Conservation (phyloP, 1,139 yeast genomes). For the Spencermartinsiella ligniputridi region DNA sequence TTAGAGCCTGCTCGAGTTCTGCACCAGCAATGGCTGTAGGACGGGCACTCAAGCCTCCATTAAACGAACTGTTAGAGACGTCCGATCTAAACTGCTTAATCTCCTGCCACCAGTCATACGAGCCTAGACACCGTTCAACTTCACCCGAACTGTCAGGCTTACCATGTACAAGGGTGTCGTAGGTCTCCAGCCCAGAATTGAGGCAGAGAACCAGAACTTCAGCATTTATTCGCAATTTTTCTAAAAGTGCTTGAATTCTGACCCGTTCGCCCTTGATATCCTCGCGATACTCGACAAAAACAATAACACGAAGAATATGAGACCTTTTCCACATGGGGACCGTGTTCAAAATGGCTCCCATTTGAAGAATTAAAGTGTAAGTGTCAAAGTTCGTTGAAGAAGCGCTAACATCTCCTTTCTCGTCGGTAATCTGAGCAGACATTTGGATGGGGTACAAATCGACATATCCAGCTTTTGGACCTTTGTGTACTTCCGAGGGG, state of each 20-base stretch:
- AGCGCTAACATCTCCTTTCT: slow-evolving; percentile 60
- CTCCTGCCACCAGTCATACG: slow-evolving; percentile 64
- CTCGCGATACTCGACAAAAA: slow-evolving; percentile 71
- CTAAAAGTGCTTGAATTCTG: slow-evolving; percentile 58
- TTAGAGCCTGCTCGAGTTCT: not conserved
- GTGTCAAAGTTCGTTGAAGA: slow-evolving; percentile 90
- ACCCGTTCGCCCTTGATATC: slow-evolving; percentile 69
- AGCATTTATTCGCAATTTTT: slow-evolving; percentile 79
- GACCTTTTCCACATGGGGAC: slow-evolving; percentile 88
- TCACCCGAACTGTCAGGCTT: slow-evolving; percentile 30
- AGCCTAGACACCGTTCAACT: slow-evolving; percentile 38
- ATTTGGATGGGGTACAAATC: slow-evolving; percentile 95
- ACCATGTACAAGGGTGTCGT: slow-evolving; percentile 77
- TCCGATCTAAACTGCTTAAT: slow-evolving; percentile 36
- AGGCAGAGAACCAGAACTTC: slow-evolving; percentile 67
- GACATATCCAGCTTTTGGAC: slow-evolving; percentile 49
- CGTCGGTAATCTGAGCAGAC: slow-evolving; percentile 72
- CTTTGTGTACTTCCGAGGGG: slow-evolving; percentile 39
- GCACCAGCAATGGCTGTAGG: not conserved
- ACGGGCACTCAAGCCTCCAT: not conserved
- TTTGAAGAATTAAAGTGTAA: slow-evolving; percentile 82
- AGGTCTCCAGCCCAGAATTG: slow-evolving; percentile 57
- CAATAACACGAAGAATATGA: slow-evolving; percentile 72
- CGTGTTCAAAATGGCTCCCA: slow-evolving; percentile 87
- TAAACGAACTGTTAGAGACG: not conserved